A percentile compares a stretch with the other conserved stretches of the same genome.
These are phyloP conservation scores for fission yeast (Schizosaccharomyces pombe) DNA, from an alignment of 805 yeast genomes.

Conservation along the genomic window DNA sequence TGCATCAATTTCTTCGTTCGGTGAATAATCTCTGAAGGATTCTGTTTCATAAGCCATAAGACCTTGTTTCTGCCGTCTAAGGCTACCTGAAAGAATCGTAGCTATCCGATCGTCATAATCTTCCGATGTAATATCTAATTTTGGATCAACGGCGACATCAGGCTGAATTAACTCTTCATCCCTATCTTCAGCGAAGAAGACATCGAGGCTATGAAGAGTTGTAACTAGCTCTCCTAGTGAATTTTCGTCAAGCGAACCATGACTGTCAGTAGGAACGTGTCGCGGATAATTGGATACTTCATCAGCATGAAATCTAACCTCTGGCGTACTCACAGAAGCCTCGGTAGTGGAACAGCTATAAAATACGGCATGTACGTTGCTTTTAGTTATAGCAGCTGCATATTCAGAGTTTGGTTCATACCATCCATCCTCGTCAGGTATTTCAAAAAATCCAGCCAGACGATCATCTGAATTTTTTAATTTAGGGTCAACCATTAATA, in stretches of 20 bases:
- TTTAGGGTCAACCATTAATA: neutral
- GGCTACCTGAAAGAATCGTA: neutral
- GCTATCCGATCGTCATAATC: neutral
- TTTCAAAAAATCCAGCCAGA: constrained; percentile 76
- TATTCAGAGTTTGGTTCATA: constrained; percentile 87
- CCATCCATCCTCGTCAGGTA: constrained; percentile 94
- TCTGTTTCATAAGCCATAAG: neutral
- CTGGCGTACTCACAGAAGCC: constrained; percentile 10
- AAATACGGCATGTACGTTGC: constrained; percentile 86
- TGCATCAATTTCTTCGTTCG: neutral
- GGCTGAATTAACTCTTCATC: neutral
- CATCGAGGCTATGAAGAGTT: constrained; percentile 67
- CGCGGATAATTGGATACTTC: constrained; percentile 23
- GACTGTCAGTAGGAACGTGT: constrained; percentile 19
- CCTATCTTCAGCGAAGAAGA: constrained; percentile 52
- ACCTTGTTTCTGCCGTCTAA: neutral
- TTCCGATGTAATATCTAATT: neutral
- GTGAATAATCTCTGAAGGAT: neutral
- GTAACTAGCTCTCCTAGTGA: constrained; percentile 81
- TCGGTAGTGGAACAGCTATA: constrained; percentile 38
- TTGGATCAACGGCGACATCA: neutral
- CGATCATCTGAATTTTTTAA: constrained; percentile 25
- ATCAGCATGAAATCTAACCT: constrained; percentile 15
- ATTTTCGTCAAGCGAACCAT: neutral
- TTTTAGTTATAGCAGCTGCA: constrained; percentile 67